Percentiles rank a stretch among this genome's conserved stretches.
These are phyloP conservation scores for Talaromyces sp. DNA, from an alignment of 2,329 filamentous ascomycete genomes.

Conservation along the genomic window DNA sequence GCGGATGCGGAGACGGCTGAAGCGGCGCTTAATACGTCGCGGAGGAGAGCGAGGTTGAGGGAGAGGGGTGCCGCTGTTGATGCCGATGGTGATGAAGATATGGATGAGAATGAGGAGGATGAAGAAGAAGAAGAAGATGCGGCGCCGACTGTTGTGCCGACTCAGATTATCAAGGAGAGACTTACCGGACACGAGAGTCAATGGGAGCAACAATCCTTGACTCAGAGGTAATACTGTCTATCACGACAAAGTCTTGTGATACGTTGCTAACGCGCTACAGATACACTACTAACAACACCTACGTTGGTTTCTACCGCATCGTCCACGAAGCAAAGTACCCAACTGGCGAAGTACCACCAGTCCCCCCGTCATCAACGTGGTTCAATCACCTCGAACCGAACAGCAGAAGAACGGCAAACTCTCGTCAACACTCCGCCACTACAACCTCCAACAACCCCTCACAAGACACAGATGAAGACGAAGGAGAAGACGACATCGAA, in stretches of 20 bases:
- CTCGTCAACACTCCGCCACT: constrained; percentile 14
- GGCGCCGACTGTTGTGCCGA: constrained; percentile 28
- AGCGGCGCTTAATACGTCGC: constrained; percentile 26
- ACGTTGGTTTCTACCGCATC: constrained; percentile 59
- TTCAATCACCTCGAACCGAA: constrained; percentile 49
- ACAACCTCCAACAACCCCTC: constrained; percentile 12
- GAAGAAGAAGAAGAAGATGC: constrained; percentile 41
- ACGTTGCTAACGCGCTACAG: constrained; percentile 20
- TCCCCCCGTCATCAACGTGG: constrained; percentile 60
- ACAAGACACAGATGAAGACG: neutral
- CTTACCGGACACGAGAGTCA: constrained; percentile 31
- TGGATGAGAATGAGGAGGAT: constrained; percentile 41
- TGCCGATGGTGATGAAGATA: constrained; percentile 23
- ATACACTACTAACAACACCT: constrained; percentile 60
- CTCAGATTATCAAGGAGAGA: constrained; percentile 35
- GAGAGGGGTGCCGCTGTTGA: constrained; percentile 37
- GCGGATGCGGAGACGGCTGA: constrained; percentile 34
- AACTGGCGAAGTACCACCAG: constrained; percentile 50
- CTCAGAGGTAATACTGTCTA: constrained; percentile 35
- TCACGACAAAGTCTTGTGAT: neutral
- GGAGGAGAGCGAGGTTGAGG: constrained; percentile 27
- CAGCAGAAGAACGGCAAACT: neutral
- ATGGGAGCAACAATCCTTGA: constrained; percentile 41
- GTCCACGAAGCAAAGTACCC: constrained; percentile 59
- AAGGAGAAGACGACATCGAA: constrained; percentile 42